Base-by-base conservation (phyloP, 108 stramenopile species). In the Mediolabrus comicus region DNA sequence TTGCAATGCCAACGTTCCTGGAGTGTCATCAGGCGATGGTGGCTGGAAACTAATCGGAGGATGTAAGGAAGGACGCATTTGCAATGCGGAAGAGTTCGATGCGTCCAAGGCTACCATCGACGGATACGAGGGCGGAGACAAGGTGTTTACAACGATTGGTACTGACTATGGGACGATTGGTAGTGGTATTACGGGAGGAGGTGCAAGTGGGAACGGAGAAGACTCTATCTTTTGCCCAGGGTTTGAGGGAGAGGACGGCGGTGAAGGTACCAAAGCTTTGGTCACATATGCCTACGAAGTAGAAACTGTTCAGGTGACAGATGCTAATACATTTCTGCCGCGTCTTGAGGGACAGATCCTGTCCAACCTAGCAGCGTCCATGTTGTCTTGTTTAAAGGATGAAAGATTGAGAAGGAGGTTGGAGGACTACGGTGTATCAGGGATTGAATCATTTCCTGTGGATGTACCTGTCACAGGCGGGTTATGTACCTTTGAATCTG, bases 201-300 rank as follows among this genome's bases (percentile, higher is more conserved):
- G 46, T 9, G 46, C 19, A 3, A 49, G 22, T 49, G 22, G 22
- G 19, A n/a, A 49, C 19, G 6, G 3, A 8, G 9, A 22, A 14
- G 4, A 24, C 22, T 49, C 46, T 8, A 49, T 22, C 19, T 24
- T 22, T 49, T 49, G 46, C 46, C 46, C 46, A 49, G 46, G 3
- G 19, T 49, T 8, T 49, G 19, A 9, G 9, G 46, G 33, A 33
- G 33, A 6, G 33, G 33, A 7, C 7, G 33, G 33, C 33, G 33
- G 10, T 4, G 46, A 49, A 24, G 46, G 8, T 9, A 1, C 3
- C 46, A 58, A 38, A 16, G 56, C 51, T 41, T 25, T 51, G 10
- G 67, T 75, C 22, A 38, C 49, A 13, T 75, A 68, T 25, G 46
- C 53, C 25, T 75, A 75, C 61, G 74, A 75, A 41, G 74, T 75